Evolutionary conservation across 306 rosid species (phyloP).

Genomic region (Mimosa pudica): DNA sequence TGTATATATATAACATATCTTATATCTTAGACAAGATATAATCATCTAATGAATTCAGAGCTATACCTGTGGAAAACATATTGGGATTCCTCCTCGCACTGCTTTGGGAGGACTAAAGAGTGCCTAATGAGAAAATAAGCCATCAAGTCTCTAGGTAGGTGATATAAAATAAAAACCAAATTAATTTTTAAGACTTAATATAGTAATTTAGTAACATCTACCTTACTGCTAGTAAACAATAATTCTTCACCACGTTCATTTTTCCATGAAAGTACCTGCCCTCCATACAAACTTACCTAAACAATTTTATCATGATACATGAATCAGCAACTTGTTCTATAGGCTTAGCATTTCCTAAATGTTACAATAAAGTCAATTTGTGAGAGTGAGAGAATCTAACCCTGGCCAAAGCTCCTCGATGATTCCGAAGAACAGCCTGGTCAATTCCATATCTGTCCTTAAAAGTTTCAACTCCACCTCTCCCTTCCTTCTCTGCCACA

Average conservation of each 20-base stretch:
- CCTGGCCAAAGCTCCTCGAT: conserved; percentile 72
- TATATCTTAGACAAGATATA: background rate
- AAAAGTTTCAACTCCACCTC: conserved; percentile 46
- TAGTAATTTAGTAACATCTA: conserved; percentile 17
- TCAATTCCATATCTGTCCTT: conserved; percentile 66
- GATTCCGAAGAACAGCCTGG: conserved; percentile 57
- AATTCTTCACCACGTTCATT: conserved; percentile 74
- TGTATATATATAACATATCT: background rate
- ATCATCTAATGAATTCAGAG: background rate
- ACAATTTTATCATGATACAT: background rate
- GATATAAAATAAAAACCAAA: conserved; percentile 1
- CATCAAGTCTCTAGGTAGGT: conserved; percentile 4
- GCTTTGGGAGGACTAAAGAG: conserved; percentile 73
- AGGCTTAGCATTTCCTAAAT: conserved; percentile 6
- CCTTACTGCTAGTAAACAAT: conserved; percentile 75
- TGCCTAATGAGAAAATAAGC: conserved; percentile 51
- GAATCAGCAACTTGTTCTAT: background rate
- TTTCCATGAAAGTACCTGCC: conserved; percentile 90
- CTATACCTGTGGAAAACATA: conserved; percentile 88
- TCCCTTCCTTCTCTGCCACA: conserved; percentile 42
- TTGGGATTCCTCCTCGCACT: conserved; percentile 91
- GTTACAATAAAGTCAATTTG: background rate
- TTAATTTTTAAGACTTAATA: background rate
- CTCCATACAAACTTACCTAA: conserved; percentile 92
- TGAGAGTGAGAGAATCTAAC: conserved; percentile 35